Base-by-base conservation (phyloP, 2,329 filamentous ascomycete species). In the Neonectria faginata region DNA sequence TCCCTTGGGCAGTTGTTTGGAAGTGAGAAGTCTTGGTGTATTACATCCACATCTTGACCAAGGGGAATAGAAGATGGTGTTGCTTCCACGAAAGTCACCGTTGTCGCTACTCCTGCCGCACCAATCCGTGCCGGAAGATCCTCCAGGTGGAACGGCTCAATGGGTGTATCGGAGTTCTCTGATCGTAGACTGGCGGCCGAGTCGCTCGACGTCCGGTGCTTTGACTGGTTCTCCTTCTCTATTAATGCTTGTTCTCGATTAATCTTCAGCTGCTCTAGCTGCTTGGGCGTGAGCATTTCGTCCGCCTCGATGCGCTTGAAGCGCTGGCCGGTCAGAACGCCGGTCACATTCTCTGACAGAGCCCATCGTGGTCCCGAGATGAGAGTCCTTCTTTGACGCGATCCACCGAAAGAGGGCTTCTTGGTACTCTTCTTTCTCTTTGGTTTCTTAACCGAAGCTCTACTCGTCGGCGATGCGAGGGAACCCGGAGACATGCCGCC, bases 271-370 rank as follows among this genome's bases (percentile, higher is more conserved):
- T 81, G 79, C 67, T 86, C 81, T 25, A 88, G 77, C 41, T 83
- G 82, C 36, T 82, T 80, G 18, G 86, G 83, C 11, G 86, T 85
- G 12, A 89, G 75, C 79, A 88, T 87, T 76, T 90, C 87, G 56
- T 88, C 85, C 0, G 82, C 86, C 65, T 89, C 86, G 57, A 86
- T 80, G 51, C 82, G 82, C 65, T 81, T 81, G 72, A 89, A 88
- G 50, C 85, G 79, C 47, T 84, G 85, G 18, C 84, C 83, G 45
- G 79, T 84, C 63, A 90, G 82, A 11, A 88, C 78, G 31, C 87
- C 86, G n/a, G 84, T 81, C 69, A 89, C 80, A 66, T 87, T 88
- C 56, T 86, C 85, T 0, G 85, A 81, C 31, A 89, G 74, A 14
- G 82, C 83, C 85, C 86, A 87, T 76, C 83, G 80, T 47, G 84